Evolutionary conservation across 257 asterid genomes (phyloP).

Genomic region (Petunia secreta): DNA sequence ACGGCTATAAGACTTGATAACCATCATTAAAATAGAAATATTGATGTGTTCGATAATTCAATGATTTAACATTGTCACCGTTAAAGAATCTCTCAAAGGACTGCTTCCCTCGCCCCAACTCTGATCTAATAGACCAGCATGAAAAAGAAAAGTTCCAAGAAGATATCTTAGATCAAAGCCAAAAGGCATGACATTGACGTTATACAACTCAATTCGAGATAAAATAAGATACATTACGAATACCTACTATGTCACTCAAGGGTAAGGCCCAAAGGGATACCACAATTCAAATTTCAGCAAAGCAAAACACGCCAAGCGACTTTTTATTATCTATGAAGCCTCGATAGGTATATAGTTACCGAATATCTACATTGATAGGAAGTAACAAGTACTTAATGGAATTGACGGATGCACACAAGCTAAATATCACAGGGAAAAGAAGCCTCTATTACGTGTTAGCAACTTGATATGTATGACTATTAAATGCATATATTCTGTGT

Average conservation of each 20-base stretch:
- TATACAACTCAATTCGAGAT: neutral
- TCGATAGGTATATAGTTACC: neutral
- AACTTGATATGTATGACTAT: neutral
- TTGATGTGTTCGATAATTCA: neutral
- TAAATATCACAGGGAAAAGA: neutral
- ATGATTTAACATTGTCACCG: neutral
- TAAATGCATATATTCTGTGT: neutral
- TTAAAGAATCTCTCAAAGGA: too few species aligned
- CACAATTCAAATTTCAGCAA: too few species aligned
- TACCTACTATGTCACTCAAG: neutral
- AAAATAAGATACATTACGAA: neutral
- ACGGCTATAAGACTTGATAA: neutral
- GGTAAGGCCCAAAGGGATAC: too few species aligned
- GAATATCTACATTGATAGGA: neutral
- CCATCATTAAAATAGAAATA: neutral
- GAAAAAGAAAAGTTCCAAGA: neutral
- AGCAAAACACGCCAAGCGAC: too few species aligned
- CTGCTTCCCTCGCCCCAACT: too few species aligned
- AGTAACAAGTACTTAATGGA: neutral
- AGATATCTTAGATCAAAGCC: neutral
- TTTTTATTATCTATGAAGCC: neutral
- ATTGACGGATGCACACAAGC: neutral
- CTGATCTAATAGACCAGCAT: neutral
- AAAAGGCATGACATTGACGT: neutral
- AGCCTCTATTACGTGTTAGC: neutral